Base-by-base conservation (phyloP, 2,329 filamentous ascomycete genomes). In the Talaromyces rugulosus region DNA sequence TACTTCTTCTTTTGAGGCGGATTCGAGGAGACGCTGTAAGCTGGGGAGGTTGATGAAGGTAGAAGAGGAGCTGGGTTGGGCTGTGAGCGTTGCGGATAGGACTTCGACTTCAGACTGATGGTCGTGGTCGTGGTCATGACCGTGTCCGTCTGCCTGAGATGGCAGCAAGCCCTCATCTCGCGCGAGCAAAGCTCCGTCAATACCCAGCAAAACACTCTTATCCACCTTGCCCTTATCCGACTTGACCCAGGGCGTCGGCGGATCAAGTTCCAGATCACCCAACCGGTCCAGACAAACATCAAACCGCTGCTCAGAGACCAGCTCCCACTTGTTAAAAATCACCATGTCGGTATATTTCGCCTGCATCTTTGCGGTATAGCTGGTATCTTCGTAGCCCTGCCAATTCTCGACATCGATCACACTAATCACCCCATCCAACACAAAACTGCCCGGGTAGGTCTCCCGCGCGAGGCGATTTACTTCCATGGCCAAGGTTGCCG, bases 381-480 rank as follows among this genome's bases (percentile, higher is more conserved):
- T 92, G 28, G 90, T 96, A 75, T 96, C 92, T 69, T 95, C 91
- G 71, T 97, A 97, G 0, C 93, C 93, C 70, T 87, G 81, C 92
- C 92, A 97, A 72, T 97, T 97, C 83, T 96, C 93, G 11, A 96
- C 92, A 71, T 97, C 93, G 62, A 97, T 88, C 27, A 96, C 92
- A 68, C 87, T 91, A 65, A 96, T 86, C 58, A 97, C 92, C 11
- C 93, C 93, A 70, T 97, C 93, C 1, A 97, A 84, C 5, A 86
- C 82, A 70, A 92, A 96, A 31, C 80, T 76, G 0, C 85, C 85
- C 0, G 53, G 5, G 2, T 27, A 14, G 59, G 73, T 60, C 64
- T 91, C 87, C n/a, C 86, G 81, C 18, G 86, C 84, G 14, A 96
- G 78, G 1, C 92, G 84, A 71, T 96, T 96, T 12, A 96, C 87